Conservation (phyloP, 106 monocot genomes). For the Dactylorhiza incarnata region DNA sequence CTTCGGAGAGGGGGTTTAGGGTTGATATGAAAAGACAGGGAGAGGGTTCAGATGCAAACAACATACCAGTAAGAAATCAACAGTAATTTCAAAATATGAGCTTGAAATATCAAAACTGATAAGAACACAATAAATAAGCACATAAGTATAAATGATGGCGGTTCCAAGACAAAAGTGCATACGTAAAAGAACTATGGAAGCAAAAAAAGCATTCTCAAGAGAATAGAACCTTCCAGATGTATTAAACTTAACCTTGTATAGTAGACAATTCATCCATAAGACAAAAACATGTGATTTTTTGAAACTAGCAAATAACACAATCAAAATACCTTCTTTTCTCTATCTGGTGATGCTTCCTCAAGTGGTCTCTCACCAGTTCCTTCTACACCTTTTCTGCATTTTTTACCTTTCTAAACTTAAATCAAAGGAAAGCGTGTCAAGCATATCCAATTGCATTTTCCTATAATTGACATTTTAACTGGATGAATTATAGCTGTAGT, state of each 20-base stretch:
- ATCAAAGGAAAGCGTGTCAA: too few species aligned
- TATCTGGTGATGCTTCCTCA: conserved; percentile 27
- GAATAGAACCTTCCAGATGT: neutral
- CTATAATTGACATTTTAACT: too few species aligned
- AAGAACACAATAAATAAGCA: neutral
- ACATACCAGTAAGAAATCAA: neutral
- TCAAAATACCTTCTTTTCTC: conserved; percentile 21
- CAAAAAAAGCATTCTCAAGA: neutral
- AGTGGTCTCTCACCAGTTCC: too few species aligned
- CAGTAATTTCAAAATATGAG: neutral
- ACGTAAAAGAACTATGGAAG: too few species aligned
- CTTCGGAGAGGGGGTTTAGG: too few species aligned
- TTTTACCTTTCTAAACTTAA: too few species aligned
- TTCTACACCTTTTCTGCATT: too few species aligned
- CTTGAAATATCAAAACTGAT: neutral
- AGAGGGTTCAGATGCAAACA: too few species aligned
- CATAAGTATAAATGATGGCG: neutral
- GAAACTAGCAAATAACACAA: conserved; percentile 3
- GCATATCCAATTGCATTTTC: too few species aligned
- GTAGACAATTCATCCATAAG: neutral
- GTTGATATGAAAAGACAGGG: too few species aligned
- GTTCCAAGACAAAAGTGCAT: neutral
- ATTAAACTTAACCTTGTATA: neutral
- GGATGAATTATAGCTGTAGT: too few species aligned
- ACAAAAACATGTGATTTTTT: neutral